Base-by-base conservation (phyloP, 1,284 basidiomycete species). In the Ustilago sp. region DNA sequence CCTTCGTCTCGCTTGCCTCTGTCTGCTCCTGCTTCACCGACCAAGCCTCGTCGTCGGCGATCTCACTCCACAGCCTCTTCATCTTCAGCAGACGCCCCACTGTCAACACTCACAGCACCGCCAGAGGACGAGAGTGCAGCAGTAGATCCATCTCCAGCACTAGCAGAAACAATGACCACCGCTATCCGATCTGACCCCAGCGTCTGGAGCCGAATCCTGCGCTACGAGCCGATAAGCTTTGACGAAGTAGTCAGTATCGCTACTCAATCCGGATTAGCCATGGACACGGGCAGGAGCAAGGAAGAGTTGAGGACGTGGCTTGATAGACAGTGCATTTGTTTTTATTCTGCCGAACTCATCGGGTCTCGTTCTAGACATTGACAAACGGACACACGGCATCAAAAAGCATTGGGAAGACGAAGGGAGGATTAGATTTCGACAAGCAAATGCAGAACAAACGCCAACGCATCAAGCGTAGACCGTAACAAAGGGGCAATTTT, bases 201-300 rank as follows among this genome's bases (percentile, higher is more conserved):
- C 6, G 32, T 77, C 0, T 71, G 64, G 67, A 17, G 3, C 7
- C 36, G 75, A 1, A 63, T 77, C 15, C 56, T 77, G 3, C 71
- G 71, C 28, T 77, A 62, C 61, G 75, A 77, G 31, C 75, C 75
- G 1, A 68, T 77, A 50, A 63, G 58, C 58, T 77, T 77, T 31
- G 75, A 77, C 45, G 75, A 77, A 35, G 13, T 77, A 2, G 59
- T 77, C 47, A 74, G 70, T 47, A 56, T 74, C n/a, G 68, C 68
- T 3, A 63, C 64, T 0, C 41, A 60, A 5, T 47, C 36, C 28
- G 66, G 63, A 1, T 23, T 77, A 0, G 28, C 8, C 7, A 70
- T 74, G 65, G 62, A 67, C 8, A 52, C 63, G n/a, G 67, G 55
- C 3, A 63, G 66, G 34, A 35, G 58, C 17, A 76, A 76, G 19